phyloP scores from a whole-genome alignment of 495 filamentous ascomycete genomes.

The Rusavskia elegans region DNA sequence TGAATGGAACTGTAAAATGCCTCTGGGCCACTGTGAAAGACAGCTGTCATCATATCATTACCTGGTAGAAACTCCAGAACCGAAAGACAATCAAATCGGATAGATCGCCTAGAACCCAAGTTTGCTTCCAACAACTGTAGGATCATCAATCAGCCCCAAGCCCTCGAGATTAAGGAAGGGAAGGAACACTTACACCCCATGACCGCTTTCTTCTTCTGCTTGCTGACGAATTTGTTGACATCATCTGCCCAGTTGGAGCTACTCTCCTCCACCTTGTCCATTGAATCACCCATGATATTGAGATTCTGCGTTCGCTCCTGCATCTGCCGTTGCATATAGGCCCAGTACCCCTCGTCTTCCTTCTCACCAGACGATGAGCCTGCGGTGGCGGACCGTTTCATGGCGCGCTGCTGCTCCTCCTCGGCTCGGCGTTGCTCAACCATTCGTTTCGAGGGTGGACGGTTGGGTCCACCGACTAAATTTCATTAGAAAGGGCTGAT shows the following conservation, averaged over 20 bases:
- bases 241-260: slow-evolving; percentile 72
- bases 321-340: slow-evolving; percentile 63
- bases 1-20: no score
- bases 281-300: slow-evolving; percentile 62
- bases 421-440: slow-evolving; percentile 46
- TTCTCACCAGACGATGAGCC: slow-evolving; percentile 10
- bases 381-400: slow-evolving; percentile 19
- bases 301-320: slow-evolving; percentile 83
- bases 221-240: slow-evolving; percentile 67
- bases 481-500: no score
- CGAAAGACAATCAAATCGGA: no score
- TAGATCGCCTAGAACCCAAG: slow-evolving; percentile 9
- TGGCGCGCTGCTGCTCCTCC: slow-evolving; percentile 38
- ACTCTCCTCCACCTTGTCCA: slow-evolving; percentile 64
- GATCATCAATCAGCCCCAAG: slow-evolving; percentile 1
- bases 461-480: slow-evolving; percentile 64
- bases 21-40: no score
- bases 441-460: slow-evolving; percentile 69
- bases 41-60: no score
- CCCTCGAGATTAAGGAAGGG: neutral
- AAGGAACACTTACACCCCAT: slow-evolving; percentile 37
- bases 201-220: slow-evolving; percentile 71
- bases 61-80: no score
- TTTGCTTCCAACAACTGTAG: slow-evolving; percentile 10
- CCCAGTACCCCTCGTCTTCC: slow-evolving; percentile 42